A percentile compares a stretch with the other conserved stretches of the same genome.
phyloP scores from a whole-genome alignment of 495 filamentous ascomycete species.

The Neurospora tetrasperma region DNA sequence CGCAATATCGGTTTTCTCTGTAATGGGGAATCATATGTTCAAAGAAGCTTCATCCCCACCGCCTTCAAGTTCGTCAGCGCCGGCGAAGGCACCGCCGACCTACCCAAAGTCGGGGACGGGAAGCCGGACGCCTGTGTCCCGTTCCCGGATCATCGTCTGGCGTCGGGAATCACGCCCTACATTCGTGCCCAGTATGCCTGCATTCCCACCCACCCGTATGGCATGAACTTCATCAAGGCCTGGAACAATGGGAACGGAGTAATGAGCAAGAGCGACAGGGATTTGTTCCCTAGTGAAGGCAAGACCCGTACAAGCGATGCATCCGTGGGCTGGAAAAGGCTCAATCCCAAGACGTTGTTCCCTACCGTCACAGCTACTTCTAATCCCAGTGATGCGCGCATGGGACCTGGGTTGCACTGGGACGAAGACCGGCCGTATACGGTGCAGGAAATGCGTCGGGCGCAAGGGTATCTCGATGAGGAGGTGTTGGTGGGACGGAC shows the following conservation, averaged over 20 bases:
- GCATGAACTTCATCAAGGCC: conserved; percentile 36
- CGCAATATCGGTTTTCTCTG: conserved; percentile 45
- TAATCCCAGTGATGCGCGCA: conserved; percentile 35
- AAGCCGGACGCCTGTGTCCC: conserved; percentile 42
- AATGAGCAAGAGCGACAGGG: conserved; percentile 28
- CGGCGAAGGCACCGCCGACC: conserved; percentile 40
- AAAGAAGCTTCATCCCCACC: conserved; percentile 37
- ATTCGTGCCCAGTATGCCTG: conserved; percentile 24
- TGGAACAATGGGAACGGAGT: conserved; percentile 28
- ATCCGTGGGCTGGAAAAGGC: conserved; percentile 39
- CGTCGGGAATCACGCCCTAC: conserved; percentile 19
- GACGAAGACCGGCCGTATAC: conserved; percentile 44
- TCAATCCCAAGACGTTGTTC: conserved; percentile 41
- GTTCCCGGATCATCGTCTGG: conserved; percentile 54
- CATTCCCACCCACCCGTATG: conserved; percentile 36
- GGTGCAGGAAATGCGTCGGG: conserved; percentile 52
- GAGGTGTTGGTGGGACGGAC: conserved; percentile 53
- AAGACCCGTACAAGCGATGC: conserved; percentile 2
- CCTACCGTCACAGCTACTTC: conserved; percentile 45
- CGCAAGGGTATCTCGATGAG: conserved; percentile 56
- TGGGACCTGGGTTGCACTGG: conserved; percentile 49
- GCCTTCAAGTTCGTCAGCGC: conserved; percentile 46
- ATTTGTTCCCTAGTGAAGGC: conserved; percentile 16
- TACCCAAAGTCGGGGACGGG: conserved; percentile 49
- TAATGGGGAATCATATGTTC: conserved; percentile 50